These are phyloP conservation scores for Cryoendolithus antarcticus DNA, from an alignment of 2,329 filamentous ascomycete genomes.

Conservation along the genomic window DNA sequence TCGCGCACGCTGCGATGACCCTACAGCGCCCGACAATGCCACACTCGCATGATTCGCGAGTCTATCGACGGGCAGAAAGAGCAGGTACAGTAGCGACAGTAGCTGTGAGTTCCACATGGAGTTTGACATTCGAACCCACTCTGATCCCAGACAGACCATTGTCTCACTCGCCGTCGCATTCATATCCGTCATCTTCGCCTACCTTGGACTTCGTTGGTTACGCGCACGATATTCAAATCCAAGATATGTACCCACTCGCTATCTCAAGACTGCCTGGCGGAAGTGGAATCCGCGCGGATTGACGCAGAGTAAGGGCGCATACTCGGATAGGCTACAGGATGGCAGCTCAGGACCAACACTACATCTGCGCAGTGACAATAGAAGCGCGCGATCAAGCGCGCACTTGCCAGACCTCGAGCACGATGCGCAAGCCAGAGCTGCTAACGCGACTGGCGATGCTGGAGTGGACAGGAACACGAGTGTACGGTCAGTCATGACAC, in stretches of 20 bases:
- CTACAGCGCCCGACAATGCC: no score
- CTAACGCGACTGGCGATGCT: constrained; percentile 17
- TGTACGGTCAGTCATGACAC: constrained; percentile 83
- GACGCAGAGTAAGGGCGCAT: constrained; percentile 14
- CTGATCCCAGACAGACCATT: constrained; percentile 1
- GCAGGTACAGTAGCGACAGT: no score
- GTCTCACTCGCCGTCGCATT: constrained; percentile 4
- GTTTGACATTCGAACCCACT: no score
- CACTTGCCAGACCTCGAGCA: constrained; percentile 12
- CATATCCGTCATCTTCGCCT: constrained; percentile 2
- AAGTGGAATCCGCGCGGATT: constrained; percentile 17
- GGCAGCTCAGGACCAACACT: constrained; percentile 13
- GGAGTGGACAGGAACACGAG: constrained; percentile 71
- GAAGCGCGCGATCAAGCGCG: constrained; percentile 13
- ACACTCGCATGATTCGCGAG: no score
- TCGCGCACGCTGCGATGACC: no score
- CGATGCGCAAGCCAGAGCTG: not conserved
- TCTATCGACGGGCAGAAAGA: no score
- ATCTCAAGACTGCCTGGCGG: constrained; percentile 22
- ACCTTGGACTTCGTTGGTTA: constrained; percentile 9
- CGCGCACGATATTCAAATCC: constrained; percentile 16
- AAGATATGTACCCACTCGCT: constrained; percentile 20
- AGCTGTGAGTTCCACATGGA: no score
- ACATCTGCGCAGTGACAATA: constrained; percentile 13
- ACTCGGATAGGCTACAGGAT: constrained; percentile 20